Percentiles rank a stretch among this genome's conserved stretches.
Conservation (phyloP, 2,329 filamentous ascomycete species). For the Pyrenophora graminea region DNA sequence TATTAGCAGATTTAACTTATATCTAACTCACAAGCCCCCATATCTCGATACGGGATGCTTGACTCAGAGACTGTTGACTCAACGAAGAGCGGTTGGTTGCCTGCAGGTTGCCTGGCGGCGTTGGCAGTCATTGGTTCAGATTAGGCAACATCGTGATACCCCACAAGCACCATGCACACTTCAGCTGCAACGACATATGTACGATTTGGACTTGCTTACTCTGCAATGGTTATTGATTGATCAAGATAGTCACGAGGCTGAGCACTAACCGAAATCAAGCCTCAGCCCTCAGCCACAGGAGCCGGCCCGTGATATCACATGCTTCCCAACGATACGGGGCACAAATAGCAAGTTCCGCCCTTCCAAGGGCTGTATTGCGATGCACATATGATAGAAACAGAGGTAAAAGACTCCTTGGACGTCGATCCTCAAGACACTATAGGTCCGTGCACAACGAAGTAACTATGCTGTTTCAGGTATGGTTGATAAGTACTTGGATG, state of each 20-base stretch:
- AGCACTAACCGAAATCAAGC: not conserved
- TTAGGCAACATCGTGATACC: not conserved
- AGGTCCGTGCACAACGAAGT: not conserved
- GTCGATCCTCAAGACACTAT: not conserved
- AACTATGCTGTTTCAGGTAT: not conserved
- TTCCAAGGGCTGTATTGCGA: constrained; percentile 1
- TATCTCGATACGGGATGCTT: constrained; percentile 8
- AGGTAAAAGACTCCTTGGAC: not conserved
- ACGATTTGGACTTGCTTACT: not conserved
- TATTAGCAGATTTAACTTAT: constrained; percentile 9
- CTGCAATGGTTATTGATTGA: not conserved
- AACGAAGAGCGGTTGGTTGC: constrained; percentile 30
- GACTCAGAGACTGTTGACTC: constrained; percentile 31
- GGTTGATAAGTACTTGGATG: not conserved
- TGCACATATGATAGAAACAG: not conserved
- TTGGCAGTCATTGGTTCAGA: constrained; percentile 23
- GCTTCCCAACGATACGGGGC: too few species aligned
- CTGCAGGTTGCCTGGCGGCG: constrained; percentile 33
- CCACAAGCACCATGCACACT: constrained; percentile 2
- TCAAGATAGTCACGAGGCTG: not conserved
- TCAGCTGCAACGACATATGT: not conserved
- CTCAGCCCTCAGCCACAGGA: constrained; percentile 1
- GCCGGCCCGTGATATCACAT: not conserved
- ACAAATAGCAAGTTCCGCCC: constrained; percentile 9
- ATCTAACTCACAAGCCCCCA: not conserved